Conservation (phyloP, 257 asterid species). For the Solanum virginianum region DNA sequence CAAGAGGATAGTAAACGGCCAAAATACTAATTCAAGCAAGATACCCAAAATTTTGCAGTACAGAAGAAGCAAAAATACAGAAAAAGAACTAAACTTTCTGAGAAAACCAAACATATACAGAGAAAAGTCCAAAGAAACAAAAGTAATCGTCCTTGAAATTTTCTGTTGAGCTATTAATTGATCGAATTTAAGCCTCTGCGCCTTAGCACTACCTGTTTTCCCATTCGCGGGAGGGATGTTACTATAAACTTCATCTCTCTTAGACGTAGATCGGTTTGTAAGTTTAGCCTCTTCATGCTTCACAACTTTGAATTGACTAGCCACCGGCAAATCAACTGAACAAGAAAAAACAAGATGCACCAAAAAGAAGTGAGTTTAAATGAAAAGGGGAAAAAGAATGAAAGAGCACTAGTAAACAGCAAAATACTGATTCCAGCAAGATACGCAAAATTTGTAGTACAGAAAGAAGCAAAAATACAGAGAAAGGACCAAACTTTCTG, state of each 20-base stretch:
- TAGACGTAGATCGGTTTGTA: constrained; percentile 17
- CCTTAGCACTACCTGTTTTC: no score
- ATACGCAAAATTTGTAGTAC: background rate
- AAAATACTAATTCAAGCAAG: background rate
- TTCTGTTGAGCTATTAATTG: no score
- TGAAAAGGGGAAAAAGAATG: background rate
- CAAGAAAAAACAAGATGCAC: constrained; percentile 3
- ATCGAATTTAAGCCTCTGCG: no score
- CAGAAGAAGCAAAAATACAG: background rate
- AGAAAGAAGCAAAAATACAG: background rate
- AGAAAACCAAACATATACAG: background rate
- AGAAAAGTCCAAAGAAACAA: background rate
- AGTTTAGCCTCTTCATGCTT: constrained; percentile 22
- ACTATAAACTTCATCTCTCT: background rate
- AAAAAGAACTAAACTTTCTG: background rate
- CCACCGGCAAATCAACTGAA: constrained; percentile 20
- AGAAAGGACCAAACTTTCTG: background rate
- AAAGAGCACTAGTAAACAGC: background rate
- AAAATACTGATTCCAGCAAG: background rate
- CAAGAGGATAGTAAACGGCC: background rate
- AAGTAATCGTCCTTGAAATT: background rate
- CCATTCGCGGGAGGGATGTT: no score
- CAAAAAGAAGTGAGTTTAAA: background rate
- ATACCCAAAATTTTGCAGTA: background rate
- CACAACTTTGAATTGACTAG: constrained; percentile 14